Conservation (phyloP, 495 filamentous ascomycete species). For the Tuber microsphaerosporum region DNA sequence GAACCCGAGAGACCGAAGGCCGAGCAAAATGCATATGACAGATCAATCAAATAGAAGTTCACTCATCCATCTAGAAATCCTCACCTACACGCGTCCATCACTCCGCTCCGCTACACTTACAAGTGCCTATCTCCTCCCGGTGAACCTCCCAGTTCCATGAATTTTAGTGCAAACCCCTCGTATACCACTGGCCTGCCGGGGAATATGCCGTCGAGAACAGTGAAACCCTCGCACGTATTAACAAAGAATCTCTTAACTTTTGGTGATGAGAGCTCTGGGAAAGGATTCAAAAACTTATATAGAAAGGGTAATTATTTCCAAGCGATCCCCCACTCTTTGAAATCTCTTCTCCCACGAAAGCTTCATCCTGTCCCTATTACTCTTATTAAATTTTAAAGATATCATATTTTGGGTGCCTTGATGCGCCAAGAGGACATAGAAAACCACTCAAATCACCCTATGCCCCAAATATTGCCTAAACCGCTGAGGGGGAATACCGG, state of each 20-base stretch:
- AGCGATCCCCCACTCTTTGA: not conserved
- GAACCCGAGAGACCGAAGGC: not conserved
- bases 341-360: not conserved
- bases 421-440: not conserved
- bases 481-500: no score
- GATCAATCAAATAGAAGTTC: not conserved
- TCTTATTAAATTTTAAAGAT: not conserved
- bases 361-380: not conserved
- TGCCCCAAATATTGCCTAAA: not conserved
- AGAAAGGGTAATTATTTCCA: not conserved
- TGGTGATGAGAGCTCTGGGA: not conserved
- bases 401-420: not conserved
- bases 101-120: not conserved
- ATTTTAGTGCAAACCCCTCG: not conserved
- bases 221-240: not conserved
- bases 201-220: not conserved
- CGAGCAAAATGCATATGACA: not conserved
- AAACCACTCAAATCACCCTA: not conserved
- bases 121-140: not conserved
- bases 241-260: not conserved
- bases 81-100: not conserved
- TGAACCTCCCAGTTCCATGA: not conserved
- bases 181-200: not conserved
- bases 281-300: not conserved
- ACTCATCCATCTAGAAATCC: not conserved